Conservation (phyloP, 305 asterid genomes). For the Fraxinus floribunda region DNA sequence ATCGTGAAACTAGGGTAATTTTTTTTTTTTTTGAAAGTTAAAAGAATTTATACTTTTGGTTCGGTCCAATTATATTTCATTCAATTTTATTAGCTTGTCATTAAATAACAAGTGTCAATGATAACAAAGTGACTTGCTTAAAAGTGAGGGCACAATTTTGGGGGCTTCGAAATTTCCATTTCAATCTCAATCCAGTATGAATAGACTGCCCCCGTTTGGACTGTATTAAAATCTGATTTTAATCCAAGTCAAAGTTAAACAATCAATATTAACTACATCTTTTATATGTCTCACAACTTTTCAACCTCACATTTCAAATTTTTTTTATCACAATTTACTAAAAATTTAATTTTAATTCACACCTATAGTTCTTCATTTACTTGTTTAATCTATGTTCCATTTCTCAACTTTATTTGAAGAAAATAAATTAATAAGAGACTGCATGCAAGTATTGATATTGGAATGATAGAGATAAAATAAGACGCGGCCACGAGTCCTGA, state of each 20-base stretch:
- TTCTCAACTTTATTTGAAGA: background rate
- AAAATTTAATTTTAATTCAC: too few species aligned
- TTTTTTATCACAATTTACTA: too few species aligned
- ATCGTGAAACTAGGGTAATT: background rate
- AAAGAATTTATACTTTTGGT: background rate
- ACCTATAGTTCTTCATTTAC: background rate
- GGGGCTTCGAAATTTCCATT: background rate
- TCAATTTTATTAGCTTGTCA: background rate
- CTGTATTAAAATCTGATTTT: too few species aligned
- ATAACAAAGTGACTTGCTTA: background rate
- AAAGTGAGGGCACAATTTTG: background rate
- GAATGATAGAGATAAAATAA: background rate
- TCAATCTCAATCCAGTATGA: background rate
- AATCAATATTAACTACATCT: too few species aligned
- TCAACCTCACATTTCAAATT: too few species aligned
- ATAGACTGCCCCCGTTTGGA: too few species aligned
- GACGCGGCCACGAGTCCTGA: background rate
- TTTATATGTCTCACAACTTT: too few species aligned
- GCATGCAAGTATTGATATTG: background rate
- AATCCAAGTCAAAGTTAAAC: too few species aligned
- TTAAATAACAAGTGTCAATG: background rate
- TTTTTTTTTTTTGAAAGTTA: background rate
- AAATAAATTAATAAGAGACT: background rate
- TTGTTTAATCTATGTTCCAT: background rate
- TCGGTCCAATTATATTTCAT: background rate